phyloP scores from a whole-genome alignment of 441 rosid genomes.

The Hura crepitans region DNA sequence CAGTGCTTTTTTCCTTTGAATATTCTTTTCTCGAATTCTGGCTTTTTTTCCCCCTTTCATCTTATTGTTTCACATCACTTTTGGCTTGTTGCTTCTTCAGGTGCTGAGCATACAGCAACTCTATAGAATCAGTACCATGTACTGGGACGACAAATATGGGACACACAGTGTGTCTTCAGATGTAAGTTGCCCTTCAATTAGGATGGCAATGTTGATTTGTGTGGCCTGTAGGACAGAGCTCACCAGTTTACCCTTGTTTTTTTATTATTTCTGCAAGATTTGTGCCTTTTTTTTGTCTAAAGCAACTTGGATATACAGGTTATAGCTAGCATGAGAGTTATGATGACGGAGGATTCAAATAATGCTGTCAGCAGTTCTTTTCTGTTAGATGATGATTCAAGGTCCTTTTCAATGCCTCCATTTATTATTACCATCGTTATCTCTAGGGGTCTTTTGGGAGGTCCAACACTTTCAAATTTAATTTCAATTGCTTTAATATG shows the following conservation, averaged over 20 bases:
- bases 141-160: slow-evolving; percentile 98
- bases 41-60: neutral
- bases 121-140: slow-evolving; percentile 94
- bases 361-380: slow-evolving; percentile 92
- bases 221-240: neutral
- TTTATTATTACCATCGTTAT: neutral
- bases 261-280: neutral
- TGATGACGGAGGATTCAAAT: slow-evolving; percentile 94
- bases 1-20: slow-evolving; percentile 21
- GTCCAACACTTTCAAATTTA: too few species aligned
- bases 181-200: slow-evolving; percentile 40
- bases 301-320: slow-evolving; percentile 44
- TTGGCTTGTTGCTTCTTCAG: slow-evolving; percentile 38
- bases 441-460: neutral
- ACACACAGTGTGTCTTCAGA: slow-evolving; percentile 92
- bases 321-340: slow-evolving; percentile 81
- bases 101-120: slow-evolving; percentile 92
- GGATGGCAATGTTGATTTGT: slow-evolving; percentile 7
- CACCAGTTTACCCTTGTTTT: neutral
- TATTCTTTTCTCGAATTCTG: neutral
- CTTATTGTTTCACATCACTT: neutral
- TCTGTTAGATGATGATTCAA: slow-evolving; percentile 87
- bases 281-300: slow-evolving; percentile 2
- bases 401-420: slow-evolving; percentile 34
- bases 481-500: neutral